Conservation (phyloP, 2,329 filamentous ascomycete genomes). For the Dendrostoma leiphaemia region DNA sequence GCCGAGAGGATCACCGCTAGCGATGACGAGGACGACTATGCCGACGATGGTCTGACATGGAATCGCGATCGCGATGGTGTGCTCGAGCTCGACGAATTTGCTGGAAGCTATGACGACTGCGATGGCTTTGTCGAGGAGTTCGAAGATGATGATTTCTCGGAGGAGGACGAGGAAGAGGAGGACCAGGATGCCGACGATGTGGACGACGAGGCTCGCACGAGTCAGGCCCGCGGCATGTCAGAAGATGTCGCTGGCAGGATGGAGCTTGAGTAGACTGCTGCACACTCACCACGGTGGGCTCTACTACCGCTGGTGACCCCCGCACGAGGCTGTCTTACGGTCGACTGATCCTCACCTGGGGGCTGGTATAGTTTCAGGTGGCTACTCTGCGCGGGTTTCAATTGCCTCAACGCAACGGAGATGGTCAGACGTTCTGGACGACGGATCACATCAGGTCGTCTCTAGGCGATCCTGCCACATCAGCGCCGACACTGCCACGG, state of each 20-base stretch:
- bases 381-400: not conserved
- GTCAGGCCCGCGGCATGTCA: constrained; percentile 52
- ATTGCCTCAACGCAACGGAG: constrained; percentile 15
- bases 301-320: too few species aligned
- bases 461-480: too few species aligned
- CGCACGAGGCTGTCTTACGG: too few species aligned
- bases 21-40: constrained; percentile 47
- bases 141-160: constrained; percentile 32
- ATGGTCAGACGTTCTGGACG: not conserved
- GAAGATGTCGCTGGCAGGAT: constrained; percentile 62
- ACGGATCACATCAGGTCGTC: too few species aligned
- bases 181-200: constrained; percentile 41
- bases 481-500: too few species aligned
- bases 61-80: constrained; percentile 59
- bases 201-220: constrained; percentile 30
- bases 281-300: too few species aligned
- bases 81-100: constrained; percentile 52
- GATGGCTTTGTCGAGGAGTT: constrained; percentile 40
- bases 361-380: too few species aligned
- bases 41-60: constrained; percentile 53
- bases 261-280: constrained; percentile 57
- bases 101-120: constrained; percentile 42
- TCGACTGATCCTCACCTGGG: too few species aligned
- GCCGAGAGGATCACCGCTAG: constrained; percentile 44
- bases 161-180: constrained; percentile 38